Conservation (phyloP, 805 yeast species). For the Nadsonia fulvescens region DNA sequence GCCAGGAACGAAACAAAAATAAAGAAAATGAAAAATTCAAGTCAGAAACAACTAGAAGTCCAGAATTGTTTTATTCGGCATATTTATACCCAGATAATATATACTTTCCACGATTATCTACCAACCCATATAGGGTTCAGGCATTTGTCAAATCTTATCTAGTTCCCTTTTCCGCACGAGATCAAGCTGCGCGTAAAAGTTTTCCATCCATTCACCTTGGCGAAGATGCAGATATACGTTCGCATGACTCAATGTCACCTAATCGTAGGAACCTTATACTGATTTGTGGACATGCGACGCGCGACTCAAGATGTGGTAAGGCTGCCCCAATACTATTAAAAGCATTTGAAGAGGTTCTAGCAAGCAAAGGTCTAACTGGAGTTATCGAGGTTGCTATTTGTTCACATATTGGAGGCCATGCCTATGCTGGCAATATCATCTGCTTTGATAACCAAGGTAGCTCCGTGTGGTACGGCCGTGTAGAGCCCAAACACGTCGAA, state of each 20-base stretch:
- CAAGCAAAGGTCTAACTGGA: constrained; percentile 15
- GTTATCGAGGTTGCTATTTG: constrained; percentile 32
- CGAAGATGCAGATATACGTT: constrained; percentile 6
- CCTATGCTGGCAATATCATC: constrained; percentile 66
- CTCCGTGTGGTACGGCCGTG: constrained; percentile 60
- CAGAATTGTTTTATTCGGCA: constrained; percentile 15
- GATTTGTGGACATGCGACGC: constrained; percentile 45
- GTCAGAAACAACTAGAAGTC: constrained; percentile 2
- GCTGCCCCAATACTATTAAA: constrained; percentile 38
- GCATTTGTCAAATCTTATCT: too few relatives aligned
- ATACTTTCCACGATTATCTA: too few relatives aligned
- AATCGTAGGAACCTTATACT: constrained; percentile 12
- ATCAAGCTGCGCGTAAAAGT: too few relatives aligned
- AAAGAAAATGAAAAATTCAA: too few relatives aligned
- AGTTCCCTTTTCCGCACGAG: too few relatives aligned
- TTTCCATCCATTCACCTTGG: constrained; percentile 3
- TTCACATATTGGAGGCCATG: constrained; percentile 78
- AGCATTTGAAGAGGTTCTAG: constrained; percentile 26
- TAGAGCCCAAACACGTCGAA: constrained; percentile 46
- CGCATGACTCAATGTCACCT: constrained; percentile 8
- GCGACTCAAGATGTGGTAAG: constrained; percentile 52
- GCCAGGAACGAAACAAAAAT: too few relatives aligned
- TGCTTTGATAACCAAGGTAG: constrained; percentile 21
- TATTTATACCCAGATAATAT: constrained; percentile 37
- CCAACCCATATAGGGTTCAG: too few relatives aligned